Evolutionary conservation across 768 basidiomycete genomes (phyloP).

Genomic region (Tricholoma hemisulphureum): DNA sequence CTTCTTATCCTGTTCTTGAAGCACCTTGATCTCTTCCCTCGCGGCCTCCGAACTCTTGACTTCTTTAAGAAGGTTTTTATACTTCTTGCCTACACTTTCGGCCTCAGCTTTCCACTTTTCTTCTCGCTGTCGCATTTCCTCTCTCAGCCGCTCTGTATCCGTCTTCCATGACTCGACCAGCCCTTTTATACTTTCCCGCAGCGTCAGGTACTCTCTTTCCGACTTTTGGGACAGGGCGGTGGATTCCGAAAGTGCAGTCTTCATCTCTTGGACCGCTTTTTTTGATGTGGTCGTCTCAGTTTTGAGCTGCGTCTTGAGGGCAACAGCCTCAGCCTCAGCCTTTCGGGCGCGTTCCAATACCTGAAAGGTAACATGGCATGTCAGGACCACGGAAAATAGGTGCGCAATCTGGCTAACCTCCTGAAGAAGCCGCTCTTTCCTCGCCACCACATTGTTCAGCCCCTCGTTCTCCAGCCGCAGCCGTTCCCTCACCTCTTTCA

Average conservation of each 20-base stretch:
- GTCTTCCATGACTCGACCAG: constrained; percentile 72
- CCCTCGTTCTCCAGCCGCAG: constrained; percentile 84
- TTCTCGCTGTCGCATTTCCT: constrained; percentile 75
- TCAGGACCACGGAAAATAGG: neutral
- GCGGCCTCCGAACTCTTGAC: constrained; percentile 50
- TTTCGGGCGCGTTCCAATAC: constrained; percentile 83
- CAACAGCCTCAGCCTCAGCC: constrained; percentile 73
- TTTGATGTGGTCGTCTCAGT: constrained; percentile 69
- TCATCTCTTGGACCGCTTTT: constrained; percentile 79
- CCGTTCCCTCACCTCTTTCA: constrained; percentile 84
- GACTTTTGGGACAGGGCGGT: constrained; percentile 75
- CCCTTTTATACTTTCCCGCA: constrained; percentile 73
- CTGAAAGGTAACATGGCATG: constrained; percentile 30
- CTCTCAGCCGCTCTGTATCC: constrained; percentile 67
- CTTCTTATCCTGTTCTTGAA: constrained; percentile 50
- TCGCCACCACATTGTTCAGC: constrained; percentile 80
- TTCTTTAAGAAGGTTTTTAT: constrained; percentile 61
- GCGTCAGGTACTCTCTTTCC: constrained; percentile 78
- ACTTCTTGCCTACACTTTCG: constrained; percentile 69
- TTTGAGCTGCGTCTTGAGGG: constrained; percentile 72
- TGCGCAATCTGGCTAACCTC: constrained; percentile 50
- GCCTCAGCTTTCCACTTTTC: constrained; percentile 66
- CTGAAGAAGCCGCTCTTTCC: constrained; percentile 84
- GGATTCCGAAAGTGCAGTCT: constrained; percentile 67
- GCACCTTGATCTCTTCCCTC: constrained; percentile 45